Percentiles rank a stretch among this genome's conserved stretches.
Conservation (phyloP, 305 asterid species). For the Fraxinus nigra region DNA sequence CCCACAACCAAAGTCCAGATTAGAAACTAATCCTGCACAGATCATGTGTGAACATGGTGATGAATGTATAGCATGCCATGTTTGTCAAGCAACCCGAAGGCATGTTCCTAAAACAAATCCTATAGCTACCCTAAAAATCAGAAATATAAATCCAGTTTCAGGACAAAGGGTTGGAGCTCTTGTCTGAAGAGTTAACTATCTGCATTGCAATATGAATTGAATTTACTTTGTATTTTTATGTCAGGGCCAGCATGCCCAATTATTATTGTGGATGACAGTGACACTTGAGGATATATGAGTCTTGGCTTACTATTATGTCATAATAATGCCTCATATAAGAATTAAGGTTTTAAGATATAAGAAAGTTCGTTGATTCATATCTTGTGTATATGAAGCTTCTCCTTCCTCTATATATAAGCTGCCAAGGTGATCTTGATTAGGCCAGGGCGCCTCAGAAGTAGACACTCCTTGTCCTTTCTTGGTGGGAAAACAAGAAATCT, state of each 20-base stretch:
- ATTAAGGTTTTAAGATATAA: not conserved
- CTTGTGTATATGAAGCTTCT: not conserved
- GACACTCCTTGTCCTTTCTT: not conserved
- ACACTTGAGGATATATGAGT: not conserved
- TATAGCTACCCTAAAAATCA: slow-evolving; percentile 3
- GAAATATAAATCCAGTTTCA: not conserved
- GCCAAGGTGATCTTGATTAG: not conserved
- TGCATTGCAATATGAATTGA: not conserved
- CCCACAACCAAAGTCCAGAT: not conserved
- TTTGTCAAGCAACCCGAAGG: not conserved
- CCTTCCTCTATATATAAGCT: not conserved
- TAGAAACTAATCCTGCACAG: not conserved
- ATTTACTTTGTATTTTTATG: not conserved
- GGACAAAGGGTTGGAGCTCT: not conserved
- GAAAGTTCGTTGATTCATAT: not conserved
- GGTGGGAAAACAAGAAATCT: not conserved
- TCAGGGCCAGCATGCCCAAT: not conserved
- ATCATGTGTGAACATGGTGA: not conserved
- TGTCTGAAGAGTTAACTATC: not conserved
- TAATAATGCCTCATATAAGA: not conserved
- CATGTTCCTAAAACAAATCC: not conserved
- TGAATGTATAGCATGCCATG: not conserved
- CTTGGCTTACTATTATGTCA: not conserved
- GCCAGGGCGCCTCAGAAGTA: not conserved
- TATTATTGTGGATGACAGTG: not conserved